These are phyloP conservation scores for Fusarium compactum DNA, from an alignment of 2,329 filamentous ascomycete genomes.

Conservation along the genomic window DNA sequence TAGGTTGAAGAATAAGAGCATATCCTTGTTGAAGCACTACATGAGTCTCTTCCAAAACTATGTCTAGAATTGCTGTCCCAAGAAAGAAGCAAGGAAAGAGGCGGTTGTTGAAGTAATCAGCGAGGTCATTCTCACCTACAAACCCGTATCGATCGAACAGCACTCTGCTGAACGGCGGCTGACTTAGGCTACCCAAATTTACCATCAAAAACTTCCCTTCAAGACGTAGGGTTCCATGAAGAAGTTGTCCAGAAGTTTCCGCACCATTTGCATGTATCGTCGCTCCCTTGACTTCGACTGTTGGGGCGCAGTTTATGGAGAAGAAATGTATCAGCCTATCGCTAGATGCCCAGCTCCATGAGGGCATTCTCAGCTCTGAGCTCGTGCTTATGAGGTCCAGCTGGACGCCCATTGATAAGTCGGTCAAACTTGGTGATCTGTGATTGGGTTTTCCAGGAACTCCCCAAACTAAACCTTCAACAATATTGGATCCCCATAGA, in stretches of 20 bases:
- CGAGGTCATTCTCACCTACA: not conserved
- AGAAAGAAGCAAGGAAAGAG: not conserved
- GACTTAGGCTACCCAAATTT: not conserved
- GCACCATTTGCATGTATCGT: not conserved
- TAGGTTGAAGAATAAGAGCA: conserved; percentile 5
- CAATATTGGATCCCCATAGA: not conserved
- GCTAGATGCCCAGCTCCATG: conserved; percentile 4
- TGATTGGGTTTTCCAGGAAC: not conserved
- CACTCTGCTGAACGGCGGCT: not conserved
- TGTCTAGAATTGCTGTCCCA: not conserved
- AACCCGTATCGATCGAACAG: not conserved
- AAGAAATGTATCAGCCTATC: not conserved
- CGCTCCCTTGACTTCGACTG: not conserved
- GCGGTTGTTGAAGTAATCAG: not conserved
- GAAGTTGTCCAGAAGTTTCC: conserved; percentile 1
- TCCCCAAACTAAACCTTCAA: not conserved
- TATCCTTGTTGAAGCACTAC: not conserved
- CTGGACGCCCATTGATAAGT: not conserved
- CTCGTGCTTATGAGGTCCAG: no score
- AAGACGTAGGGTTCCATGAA: not conserved
- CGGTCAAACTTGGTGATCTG: not conserved
- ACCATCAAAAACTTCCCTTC: not conserved
- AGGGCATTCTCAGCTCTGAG: not conserved
- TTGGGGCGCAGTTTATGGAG: not conserved
- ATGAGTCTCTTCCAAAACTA: no score